These are phyloP conservation scores for Nelumbo lutea DNA, from an alignment of 164 flowering plant species.

Conservation along the genomic window DNA sequence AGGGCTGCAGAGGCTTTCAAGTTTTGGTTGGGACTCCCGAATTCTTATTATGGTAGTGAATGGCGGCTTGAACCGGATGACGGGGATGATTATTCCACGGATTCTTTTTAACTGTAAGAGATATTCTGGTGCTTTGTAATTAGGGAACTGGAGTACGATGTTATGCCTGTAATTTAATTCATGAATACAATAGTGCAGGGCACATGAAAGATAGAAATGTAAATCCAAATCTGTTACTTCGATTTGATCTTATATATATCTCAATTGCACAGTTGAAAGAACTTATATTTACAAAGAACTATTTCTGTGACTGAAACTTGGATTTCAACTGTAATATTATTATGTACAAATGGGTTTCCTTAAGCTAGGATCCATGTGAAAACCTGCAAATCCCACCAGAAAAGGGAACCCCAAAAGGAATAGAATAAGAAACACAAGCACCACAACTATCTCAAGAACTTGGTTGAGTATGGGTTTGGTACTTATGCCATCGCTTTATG, in stretches of 20 bases:
- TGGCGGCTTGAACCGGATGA: constrained; percentile 60
- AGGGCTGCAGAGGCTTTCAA: constrained; percentile 96
- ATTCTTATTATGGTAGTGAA: constrained; percentile 86
- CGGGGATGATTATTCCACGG: no score
- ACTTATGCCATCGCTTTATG: not conserved
- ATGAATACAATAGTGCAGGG: no score
- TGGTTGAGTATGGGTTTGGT: not conserved
- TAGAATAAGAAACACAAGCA: not conserved
- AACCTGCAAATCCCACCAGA: not conserved
- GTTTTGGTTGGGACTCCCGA: constrained; percentile 97
- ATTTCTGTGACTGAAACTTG: not conserved
- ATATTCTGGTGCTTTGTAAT: no score
- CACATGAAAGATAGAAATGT: not conserved
- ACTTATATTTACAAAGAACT: not conserved
- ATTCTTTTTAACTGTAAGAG: no score
- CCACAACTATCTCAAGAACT: no score
- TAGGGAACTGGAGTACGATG: no score
- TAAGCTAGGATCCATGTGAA: not conserved
- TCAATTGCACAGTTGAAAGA: not conserved
- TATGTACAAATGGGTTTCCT: not conserved
- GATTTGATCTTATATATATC: not conserved
- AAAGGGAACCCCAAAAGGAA: not conserved
- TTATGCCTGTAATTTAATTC: no score
- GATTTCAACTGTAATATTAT: not conserved
- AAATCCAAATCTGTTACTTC: no score